These are phyloP conservation scores for Metschnikowia henanensis DNA, from an alignment of 805 yeast genomes.

Conservation along the genomic window DNA sequence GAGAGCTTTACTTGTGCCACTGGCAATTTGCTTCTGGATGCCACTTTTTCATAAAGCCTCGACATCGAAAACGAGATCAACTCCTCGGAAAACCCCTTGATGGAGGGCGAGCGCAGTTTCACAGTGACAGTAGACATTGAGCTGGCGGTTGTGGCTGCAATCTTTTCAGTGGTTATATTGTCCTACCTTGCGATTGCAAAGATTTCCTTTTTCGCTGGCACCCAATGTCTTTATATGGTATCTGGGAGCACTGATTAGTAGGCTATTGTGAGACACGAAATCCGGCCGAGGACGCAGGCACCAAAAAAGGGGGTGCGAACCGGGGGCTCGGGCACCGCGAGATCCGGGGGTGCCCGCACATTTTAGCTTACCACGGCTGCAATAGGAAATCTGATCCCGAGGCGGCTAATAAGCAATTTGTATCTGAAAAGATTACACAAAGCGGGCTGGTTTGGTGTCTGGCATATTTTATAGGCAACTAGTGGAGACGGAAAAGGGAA, in stretches of 20 bases:
- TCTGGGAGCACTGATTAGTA: not conserved
- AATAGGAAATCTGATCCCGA: constrained; percentile 3
- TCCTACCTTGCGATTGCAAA: too few species aligned
- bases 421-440: too few species aligned
- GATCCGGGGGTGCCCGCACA: not conserved
- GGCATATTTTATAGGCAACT: too few species aligned
- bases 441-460: too few species aligned
- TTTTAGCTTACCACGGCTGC: not conserved
- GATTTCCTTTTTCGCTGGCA: too few species aligned
- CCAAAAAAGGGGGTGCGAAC: constrained; percentile 8
- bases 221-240: constrained; percentile 1
- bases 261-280: constrained; percentile 1
- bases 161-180: too few species aligned
- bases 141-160: too few species aligned
- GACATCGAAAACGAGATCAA: constrained; percentile 34
- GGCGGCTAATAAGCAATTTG: too few species aligned
- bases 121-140: constrained; percentile 50
- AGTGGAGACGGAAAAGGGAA: too few species aligned
- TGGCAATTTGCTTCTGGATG: constrained; percentile 43
- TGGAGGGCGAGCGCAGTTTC: constrained; percentile 58
- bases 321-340: constrained; percentile 1
- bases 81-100: constrained; percentile 49
- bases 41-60: constrained; percentile 44
- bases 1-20: constrained; percentile 30
- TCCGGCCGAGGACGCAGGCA: constrained; percentile 1